These are phyloP conservation scores for Blastobotrys aristatus DNA, from an alignment of 1,139 yeast genomes.

Conservation along the genomic window DNA sequence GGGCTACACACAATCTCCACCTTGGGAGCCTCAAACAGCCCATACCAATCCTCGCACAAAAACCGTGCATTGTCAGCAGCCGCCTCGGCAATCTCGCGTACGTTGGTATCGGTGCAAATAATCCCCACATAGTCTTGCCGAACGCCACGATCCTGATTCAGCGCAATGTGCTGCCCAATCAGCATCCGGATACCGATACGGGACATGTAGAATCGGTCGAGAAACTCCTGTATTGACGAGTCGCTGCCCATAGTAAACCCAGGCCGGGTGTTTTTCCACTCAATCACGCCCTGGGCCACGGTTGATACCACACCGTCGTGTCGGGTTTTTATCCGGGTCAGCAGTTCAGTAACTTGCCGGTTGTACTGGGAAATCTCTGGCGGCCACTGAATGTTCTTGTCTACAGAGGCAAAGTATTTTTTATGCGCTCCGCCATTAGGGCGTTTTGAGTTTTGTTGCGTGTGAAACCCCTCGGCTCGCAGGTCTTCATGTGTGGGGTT, in stretches of 20 bases:
- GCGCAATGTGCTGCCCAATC: constrained; percentile 83
- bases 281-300: constrained; percentile 87
- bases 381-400: constrained; percentile 55
- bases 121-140: constrained; percentile 73
- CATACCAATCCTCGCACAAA: constrained; percentile 84
- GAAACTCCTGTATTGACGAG: constrained; percentile 65
- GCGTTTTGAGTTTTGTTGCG: constrained; percentile 14
- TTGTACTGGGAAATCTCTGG: constrained; percentile 71
- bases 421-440: constrained; percentile 27
- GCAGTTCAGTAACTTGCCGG: constrained; percentile 57
- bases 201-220: constrained; percentile 81
- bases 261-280: constrained; percentile 56
- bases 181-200: constrained; percentile 86
- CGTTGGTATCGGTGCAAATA: constrained; percentile 74
- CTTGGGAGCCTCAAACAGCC: constrained; percentile 74
- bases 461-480: constrained; percentile 25
- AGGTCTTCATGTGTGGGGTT: constrained; percentile 25
- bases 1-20: constrained; percentile 70
- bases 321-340: constrained; percentile 68
- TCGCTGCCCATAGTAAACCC: constrained; percentile 28
- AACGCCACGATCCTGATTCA: constrained; percentile 56
- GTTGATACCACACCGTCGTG: constrained; percentile 94
- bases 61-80: constrained; percentile 84
- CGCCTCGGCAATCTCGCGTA: constrained; percentile 72
- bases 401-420: constrained; percentile 59